These are phyloP conservation scores for Carpinus viminea DNA, from an alignment of 306 rosid species.

Conservation along the genomic window DNA sequence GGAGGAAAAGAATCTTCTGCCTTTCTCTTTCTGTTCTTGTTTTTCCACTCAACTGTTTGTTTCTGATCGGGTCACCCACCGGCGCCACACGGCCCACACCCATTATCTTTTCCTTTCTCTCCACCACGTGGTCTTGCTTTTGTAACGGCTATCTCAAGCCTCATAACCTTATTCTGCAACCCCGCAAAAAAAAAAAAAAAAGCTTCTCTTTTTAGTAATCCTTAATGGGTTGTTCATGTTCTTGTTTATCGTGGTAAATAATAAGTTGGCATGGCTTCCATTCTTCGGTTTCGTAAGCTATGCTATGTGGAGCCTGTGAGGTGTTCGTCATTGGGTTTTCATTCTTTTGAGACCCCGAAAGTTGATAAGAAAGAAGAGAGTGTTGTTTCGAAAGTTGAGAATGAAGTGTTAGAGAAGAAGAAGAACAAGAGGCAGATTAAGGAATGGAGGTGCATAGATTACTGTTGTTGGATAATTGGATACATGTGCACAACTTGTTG, in stretches of 20 bases:
- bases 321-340: slow-evolving; percentile 34
- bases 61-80: neutral
- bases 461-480: slow-evolving; percentile 66
- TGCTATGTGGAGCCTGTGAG: slow-evolving; percentile 32
- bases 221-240: slow-evolving; percentile 28
- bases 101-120: slow-evolving; percentile 9
- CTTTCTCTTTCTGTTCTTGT: neutral
- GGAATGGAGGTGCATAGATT: slow-evolving; percentile 57
- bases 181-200: no score
- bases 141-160: slow-evolving; percentile 20
- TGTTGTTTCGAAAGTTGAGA: slow-evolving; percentile 12
- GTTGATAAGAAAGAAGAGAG: slow-evolving; percentile 9
- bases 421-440: slow-evolving; percentile 26
- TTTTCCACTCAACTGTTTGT: slow-evolving; percentile 1
- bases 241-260: slow-evolving; percentile 12
- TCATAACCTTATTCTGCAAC: slow-evolving; percentile 1
- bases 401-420: slow-evolving; percentile 5
- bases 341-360: slow-evolving; percentile 20
- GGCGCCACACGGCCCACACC: neutral
- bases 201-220: no score
- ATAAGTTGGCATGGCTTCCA: slow-evolving; percentile 39
- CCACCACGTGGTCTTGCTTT: slow-evolving; percentile 30
- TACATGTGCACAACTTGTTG: slow-evolving; percentile 65
- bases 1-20: neutral
- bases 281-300: slow-evolving; percentile 42